Evolutionary conservation across 805 yeast genomes (phyloP).

Genomic region (Wickerhamomyces alni): DNA sequence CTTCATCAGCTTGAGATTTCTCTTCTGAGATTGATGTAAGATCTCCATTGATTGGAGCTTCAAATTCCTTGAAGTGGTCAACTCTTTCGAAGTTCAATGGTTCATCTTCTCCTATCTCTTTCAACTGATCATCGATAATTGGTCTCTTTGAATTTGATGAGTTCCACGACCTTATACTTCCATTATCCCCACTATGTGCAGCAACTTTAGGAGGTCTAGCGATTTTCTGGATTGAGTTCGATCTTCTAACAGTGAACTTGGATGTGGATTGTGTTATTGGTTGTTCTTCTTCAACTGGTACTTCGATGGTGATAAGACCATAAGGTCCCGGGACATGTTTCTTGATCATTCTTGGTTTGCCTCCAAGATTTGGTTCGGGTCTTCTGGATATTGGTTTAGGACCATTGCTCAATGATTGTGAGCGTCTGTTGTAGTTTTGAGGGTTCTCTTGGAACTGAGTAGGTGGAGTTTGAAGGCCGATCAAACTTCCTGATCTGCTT

Average conservation of each 20-base stretch:
- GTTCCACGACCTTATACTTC: slow-evolving; percentile 8
- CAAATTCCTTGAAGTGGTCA: neutral
- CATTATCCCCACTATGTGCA: slow-evolving; percentile 1
- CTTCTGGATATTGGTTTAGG: slow-evolving; percentile 1
- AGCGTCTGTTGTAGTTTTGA: slow-evolving; percentile 14
- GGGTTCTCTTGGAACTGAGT: slow-evolving; percentile 10
- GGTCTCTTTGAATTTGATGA: slow-evolving; percentile 14
- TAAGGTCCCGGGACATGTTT: slow-evolving; percentile 57
- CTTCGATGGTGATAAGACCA: slow-evolving; percentile 66
- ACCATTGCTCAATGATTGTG: slow-evolving; percentile 11
- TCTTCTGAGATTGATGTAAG: slow-evolving; percentile 16
- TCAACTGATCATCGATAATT: slow-evolving; percentile 13
- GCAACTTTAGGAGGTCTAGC: slow-evolving; percentile 1
- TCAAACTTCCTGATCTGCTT: slow-evolving; percentile 16
- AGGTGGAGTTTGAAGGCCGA: slow-evolving; percentile 19
- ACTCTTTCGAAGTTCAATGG: slow-evolving; percentile 7
- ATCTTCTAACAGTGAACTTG: neutral
- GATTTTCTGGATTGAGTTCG: slow-evolving; percentile 2
- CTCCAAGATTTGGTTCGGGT: neutral
- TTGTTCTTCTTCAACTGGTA: slow-evolving; percentile 38
- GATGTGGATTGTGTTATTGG: slow-evolving; percentile 7
- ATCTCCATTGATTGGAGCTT: slow-evolving; percentile 1
- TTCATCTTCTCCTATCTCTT: slow-evolving; percentile 17
- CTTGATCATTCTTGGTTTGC: neutral
- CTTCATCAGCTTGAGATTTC: neutral